Conservation (phyloP, 257 asterid species). For the Solanum appendiculatum region DNA sequence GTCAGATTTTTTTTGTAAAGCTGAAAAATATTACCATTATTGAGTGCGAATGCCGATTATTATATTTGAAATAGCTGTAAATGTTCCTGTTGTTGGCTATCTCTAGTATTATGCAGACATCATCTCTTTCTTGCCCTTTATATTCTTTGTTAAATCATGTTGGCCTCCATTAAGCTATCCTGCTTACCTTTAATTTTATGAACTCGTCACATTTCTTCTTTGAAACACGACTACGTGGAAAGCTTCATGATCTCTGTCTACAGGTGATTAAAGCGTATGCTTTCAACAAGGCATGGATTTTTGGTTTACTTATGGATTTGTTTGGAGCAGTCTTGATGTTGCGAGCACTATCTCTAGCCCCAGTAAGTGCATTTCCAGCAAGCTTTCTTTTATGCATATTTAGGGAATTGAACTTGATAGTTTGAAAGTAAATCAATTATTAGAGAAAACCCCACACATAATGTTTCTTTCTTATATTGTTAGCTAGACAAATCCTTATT, state of each 20-base stretch:
- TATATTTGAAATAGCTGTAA: not conserved
- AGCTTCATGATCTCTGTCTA: not conserved
- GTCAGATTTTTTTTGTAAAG: not conserved
- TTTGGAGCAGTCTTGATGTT: slow-evolving; percentile 93
- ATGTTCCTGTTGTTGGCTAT: not conserved
- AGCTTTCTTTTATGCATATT: not conserved
- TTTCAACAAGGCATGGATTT: slow-evolving; percentile 75
- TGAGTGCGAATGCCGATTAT: not conserved
- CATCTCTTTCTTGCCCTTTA: not conserved
- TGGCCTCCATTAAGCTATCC: not conserved
- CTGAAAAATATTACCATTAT: not conserved
- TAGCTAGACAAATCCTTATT: not conserved
- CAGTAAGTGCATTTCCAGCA: slow-evolving; percentile 39
- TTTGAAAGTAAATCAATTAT: not conserved
- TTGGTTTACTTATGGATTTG: slow-evolving; percentile 88
- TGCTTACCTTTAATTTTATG: not conserved
- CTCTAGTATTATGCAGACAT: not conserved
- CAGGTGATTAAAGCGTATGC: slow-evolving; percentile 92
- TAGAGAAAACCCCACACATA: not conserved
- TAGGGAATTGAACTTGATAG: not conserved
- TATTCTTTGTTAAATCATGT: not conserved
- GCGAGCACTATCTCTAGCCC: slow-evolving; percentile 90
- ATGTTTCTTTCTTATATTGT: not conserved
- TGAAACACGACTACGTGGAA: not conserved
- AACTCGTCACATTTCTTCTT: not conserved